A percentile compares a stretch with the other conserved stretches of the same genome.
phyloP scores from a whole-genome alignment of 1,139 yeast species.

The Eremothecium cymbalariae region DNA sequence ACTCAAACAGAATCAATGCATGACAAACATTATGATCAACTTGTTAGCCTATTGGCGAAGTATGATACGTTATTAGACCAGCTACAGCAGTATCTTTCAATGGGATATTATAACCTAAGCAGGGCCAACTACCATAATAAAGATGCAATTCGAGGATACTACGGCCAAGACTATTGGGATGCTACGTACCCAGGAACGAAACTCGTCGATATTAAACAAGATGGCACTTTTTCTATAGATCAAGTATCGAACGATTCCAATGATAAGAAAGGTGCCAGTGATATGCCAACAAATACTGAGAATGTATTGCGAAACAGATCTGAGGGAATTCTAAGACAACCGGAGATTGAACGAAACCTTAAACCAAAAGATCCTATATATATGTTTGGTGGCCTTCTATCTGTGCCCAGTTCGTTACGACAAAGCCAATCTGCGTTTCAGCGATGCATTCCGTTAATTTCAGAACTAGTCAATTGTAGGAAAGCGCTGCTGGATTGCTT shows the following conservation, averaged over 20 bases:
- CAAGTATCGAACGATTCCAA: conserved; percentile 8
- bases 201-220: conserved; percentile 11
- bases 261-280: conserved; percentile 7
- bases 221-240: conserved; percentile 6
- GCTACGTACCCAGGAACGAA: conserved; percentile 22
- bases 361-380: conserved; percentile 23
- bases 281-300: conserved; percentile 7
- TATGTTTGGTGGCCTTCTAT: conserved; percentile 29
- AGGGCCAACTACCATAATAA: conserved; percentile 30
- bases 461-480: conserved; percentile 21
- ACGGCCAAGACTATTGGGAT: conserved; percentile 30
- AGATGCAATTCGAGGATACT: conserved; percentile 25
- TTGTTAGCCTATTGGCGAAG: conserved; percentile 14
- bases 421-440: conserved; percentile 25
- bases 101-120: conserved; percentile 24
- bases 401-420: conserved; percentile 24
- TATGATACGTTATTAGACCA: conserved; percentile 28
- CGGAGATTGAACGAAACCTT: no score
- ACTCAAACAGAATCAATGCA: neutral
- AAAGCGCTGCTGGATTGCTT: no score
- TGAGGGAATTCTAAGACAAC: conserved; percentile 2
- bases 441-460: conserved; percentile 18
- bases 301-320: conserved; percentile 4
- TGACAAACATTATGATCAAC: conserved; percentile 11
- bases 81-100: conserved; percentile 19